These are phyloP conservation scores for Neopestalotiopsis rosae DNA, from an alignment of 2,329 filamentous ascomycete species.

Conservation along the genomic window DNA sequence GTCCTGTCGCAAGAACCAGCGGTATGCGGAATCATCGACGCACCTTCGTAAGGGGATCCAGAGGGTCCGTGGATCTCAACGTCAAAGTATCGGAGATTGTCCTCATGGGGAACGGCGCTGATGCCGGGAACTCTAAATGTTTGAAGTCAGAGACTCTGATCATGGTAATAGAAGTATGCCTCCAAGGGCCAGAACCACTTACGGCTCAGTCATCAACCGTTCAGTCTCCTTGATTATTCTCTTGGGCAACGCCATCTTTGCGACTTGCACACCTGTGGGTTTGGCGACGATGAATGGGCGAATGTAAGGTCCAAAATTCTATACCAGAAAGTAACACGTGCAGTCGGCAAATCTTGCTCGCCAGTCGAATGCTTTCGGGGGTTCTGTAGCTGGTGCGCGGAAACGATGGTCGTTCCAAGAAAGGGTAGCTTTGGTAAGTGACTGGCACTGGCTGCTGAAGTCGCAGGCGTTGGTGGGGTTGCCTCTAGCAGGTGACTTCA, in stretches of 20 bases:
- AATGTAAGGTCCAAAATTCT: background rate
- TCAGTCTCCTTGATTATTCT: conserved; percentile 99
- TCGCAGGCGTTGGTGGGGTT: conserved; percentile 7
- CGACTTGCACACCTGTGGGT: conserved; percentile 13
- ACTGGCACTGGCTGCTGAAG: background rate
- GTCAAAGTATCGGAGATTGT: conserved; percentile 98
- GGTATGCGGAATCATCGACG: conserved; percentile 25
- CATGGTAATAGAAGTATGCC: background rate
- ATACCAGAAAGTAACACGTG: background rate
- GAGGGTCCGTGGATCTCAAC: conserved; percentile 93
- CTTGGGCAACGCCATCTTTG: conserved; percentile 81
- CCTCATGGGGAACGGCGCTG: conserved; percentile 92
- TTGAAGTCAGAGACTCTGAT: conserved; percentile 12
- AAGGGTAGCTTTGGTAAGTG: background rate
- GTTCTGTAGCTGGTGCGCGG: background rate
- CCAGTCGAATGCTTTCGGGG: background rate
- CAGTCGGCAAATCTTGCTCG: background rate
- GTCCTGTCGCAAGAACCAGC: too few species aligned
- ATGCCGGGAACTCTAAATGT: conserved; percentile 84
- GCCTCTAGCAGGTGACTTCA: conserved; percentile 4
- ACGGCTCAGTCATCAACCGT: conserved; percentile 95
- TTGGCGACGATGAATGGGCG: conserved; percentile 8
- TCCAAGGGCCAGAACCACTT: conserved; percentile 42
- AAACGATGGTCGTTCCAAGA: background rate
- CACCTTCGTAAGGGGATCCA: conserved; percentile 94